Base-by-base conservation (phyloP, 352 stramenopile genomes). In the Saprolegnia diclina region DNA sequence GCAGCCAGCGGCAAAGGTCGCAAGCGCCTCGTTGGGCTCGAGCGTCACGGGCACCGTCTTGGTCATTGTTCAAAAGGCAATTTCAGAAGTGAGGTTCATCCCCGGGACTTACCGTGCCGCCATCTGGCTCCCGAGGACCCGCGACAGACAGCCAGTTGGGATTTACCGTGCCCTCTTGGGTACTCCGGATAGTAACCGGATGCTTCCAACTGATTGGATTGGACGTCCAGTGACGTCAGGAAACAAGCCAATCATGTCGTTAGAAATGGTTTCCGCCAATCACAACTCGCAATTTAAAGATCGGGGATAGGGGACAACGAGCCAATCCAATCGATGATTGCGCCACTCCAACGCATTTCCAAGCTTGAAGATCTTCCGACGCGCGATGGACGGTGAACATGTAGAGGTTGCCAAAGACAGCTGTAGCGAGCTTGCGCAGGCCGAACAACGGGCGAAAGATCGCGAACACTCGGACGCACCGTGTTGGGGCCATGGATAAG, bases 1-100 rank as follows among this genome's bases (percentile, higher is more conserved):
- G 78, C 97, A 99, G 26, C 97, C 97, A 45, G 92, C 91, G 0
- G 93, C 97, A 79, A 99, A 98, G 9, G 95, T 98, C n/a, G 94
- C 94, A 22, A 95, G 21, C 48, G 77, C 16, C 38, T 55, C 16
- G 21, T 24, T 54, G 44, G 57, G 57, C 26, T 66, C 57, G n/a
- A 66, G 42, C 1, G 57, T 42, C 37, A 66, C 57, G 38, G 40
- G 40, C 14, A 66, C 57, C 11, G 38, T 55, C 44, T 66, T 66
- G 37, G 57, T 66, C 57, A 66, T 66, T 40, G 10, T 61, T 4
- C 26, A 19, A 46, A 37, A 48, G 42, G 42, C 18, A 48, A 48
- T n/a, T 14, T 48, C 13, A 48, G 42, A 48, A n/a, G 10, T 48
- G 29, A 35, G 29, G 29, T 35, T 35, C 29, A 48, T 48, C 42